Evolutionary conservation across 805 yeast species (phyloP), one percentile per base, ranked within the genome.

Genomic region (Metschnikowia borealis): DNA sequence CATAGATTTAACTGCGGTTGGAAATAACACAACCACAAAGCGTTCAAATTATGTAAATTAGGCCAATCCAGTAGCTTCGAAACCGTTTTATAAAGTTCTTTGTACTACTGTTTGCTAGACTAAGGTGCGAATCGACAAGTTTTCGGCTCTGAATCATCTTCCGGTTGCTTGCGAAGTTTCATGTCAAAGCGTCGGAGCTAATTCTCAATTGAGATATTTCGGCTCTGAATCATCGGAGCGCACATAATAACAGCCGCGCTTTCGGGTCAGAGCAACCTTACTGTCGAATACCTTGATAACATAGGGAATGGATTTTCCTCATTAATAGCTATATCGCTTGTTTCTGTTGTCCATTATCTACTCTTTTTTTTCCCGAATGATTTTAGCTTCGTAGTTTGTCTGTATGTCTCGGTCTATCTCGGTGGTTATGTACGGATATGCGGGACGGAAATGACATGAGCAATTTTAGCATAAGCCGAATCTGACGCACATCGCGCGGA

Each of bases 401-500:
- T 14, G n/a, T 17, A 13, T 36, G 13, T 11, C 39, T 37, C 23
- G 26, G 26, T 21, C 10, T 21, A 20, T 20, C n/a, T 13, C 39
- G 26, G 39, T 41, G 38, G 23, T 31, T 17, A 15, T 31, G 35
- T 32, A 18, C 45, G 36, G 36, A 17, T 34, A 34, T 35, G 40
- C 46, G 46, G 40, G 17, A 20, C 46, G 46, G 40, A 34, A 44
- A 15, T 23, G 18, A 35, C 29, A 13, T 44, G 39, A 44, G 46
- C 46, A 44, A 44, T 44, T 35, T n/a, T 18, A 15, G 20, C 31
- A 26, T 44, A 44, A 44, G 46, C 46, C 46, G 46, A 43, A 36
- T 21, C 39, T 23, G 21, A 31, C 18, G 38, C 40, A 21, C 29
- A n/a, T 18, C 14, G 38, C 50, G 47, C 47, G 41, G 47, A 35